phyloP scores from a whole-genome alignment of 495 filamentous ascomycete genomes.

The Halenospora varia region DNA sequence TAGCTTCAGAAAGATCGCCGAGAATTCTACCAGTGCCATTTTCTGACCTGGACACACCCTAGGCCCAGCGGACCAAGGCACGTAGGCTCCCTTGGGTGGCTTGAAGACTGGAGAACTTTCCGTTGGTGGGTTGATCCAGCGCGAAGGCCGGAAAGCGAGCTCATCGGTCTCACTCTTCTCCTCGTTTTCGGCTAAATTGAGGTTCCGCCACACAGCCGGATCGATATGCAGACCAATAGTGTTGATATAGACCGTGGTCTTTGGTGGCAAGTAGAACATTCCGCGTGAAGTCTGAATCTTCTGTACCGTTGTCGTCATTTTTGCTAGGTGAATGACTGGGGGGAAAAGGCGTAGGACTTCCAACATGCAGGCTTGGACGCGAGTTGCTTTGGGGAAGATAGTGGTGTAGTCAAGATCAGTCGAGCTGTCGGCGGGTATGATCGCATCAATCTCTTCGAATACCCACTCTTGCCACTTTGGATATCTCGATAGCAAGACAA shows the following conservation, averaged over 20 bases:
- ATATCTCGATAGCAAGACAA: constrained; percentile 43
- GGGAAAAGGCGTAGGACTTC: constrained; percentile 48
- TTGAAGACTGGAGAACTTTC: constrained; percentile 26
- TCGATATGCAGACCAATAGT: constrained; percentile 23
- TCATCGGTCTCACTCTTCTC: constrained; percentile 24
- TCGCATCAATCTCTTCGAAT: constrained; percentile 37
- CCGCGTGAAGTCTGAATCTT: constrained; percentile 23
- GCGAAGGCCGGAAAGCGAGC: constrained; percentile 31
- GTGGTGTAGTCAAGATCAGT: constrained; percentile 23
- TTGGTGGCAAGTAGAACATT: constrained; percentile 27
- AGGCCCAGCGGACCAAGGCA: constrained; percentile 46
- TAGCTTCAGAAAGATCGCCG: constrained; percentile 37
- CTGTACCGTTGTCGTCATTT: constrained; percentile 29
- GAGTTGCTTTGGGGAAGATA: constrained; percentile 38
- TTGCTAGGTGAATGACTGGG: constrained; percentile 37
- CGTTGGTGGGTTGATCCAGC: constrained; percentile 23
- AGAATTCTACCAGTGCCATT: constrained; percentile 50
- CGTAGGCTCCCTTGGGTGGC: constrained; percentile 36
- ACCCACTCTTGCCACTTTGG: constrained; percentile 47
- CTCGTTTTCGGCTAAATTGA: constrained; percentile 10
- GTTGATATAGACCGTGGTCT: constrained; percentile 30
- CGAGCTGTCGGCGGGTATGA: constrained; percentile 3
- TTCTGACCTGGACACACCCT: constrained; percentile 45
- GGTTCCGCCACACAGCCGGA: constrained; percentile 26
- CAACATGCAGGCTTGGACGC: constrained; percentile 42